These are phyloP conservation scores for Prinsepia uniflora DNA, from an alignment of 306 rosid species.

Conservation along the genomic window DNA sequence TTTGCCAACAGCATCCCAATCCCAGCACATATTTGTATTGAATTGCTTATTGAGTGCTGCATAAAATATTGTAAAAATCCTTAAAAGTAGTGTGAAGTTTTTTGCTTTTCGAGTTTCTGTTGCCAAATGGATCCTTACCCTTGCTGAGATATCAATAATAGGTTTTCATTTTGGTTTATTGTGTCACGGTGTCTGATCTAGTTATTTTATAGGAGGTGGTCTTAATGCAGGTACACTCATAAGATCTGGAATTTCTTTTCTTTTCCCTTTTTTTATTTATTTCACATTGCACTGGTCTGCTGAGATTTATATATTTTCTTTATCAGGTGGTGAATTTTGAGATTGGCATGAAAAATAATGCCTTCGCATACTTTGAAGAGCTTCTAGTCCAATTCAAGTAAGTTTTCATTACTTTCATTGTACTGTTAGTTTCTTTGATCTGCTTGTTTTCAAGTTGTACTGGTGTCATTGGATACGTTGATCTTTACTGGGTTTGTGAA, in stretches of 20 bases:
- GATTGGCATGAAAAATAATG: constrained; percentile 64
- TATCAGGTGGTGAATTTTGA: constrained; percentile 68
- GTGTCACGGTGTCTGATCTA: constrained; percentile 12
- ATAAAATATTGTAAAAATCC: no score
- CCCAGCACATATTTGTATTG: background rate
- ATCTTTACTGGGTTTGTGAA: constrained; percentile 27
- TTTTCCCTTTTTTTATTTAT: background rate
- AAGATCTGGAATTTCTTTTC: constrained; percentile 16
- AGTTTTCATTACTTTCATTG: constrained; percentile 15
- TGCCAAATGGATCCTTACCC: background rate
- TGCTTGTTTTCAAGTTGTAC: background rate
- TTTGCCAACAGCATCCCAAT: background rate
- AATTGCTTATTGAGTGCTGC: background rate
- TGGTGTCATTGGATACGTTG: background rate
- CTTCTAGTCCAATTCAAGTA: constrained; percentile 66
- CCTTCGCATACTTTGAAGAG: constrained; percentile 62
- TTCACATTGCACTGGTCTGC: background rate
- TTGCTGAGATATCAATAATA: background rate
- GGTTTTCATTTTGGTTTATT: constrained; percentile 5
- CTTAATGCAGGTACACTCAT: constrained; percentile 65
- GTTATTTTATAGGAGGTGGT: constrained; percentile 61
- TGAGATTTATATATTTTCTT: constrained; percentile 17
- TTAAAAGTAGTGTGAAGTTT: no score
- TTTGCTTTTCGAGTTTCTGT: no score
- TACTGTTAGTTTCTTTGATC: background rate